These are phyloP conservation scores for Ceratocystis destructans DNA, from an alignment of 2,329 filamentous ascomycete genomes.

Conservation along the genomic window DNA sequence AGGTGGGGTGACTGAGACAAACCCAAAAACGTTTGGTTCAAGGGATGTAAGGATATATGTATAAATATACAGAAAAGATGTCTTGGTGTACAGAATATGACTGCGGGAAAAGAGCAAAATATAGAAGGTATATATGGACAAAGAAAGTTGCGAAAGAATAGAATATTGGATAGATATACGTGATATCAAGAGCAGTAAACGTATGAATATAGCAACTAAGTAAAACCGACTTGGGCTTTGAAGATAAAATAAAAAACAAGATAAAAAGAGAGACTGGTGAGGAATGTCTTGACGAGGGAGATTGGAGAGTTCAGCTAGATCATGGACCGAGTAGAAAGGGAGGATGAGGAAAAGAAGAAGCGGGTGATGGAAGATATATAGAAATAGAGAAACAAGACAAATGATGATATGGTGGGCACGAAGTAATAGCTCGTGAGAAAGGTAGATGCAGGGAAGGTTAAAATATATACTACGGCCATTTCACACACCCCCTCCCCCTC, in stretches of 20 bases:
- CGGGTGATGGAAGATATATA: constrained; percentile 3
- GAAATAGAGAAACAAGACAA: constrained; percentile 4
- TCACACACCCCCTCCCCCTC: neutral
- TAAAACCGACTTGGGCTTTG: neutral
- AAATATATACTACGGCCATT: neutral
- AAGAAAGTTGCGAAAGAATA: neutral
- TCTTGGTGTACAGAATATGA: neutral
- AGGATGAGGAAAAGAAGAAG: constrained; percentile 1
- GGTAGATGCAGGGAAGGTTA: constrained; percentile 2
- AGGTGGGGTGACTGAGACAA: neutral
- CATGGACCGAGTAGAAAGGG: neutral
- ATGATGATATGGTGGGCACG: neutral
- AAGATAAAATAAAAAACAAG: too few relatives aligned
- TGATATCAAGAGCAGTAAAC: neutral
- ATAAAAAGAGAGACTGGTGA: neutral
- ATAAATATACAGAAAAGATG: neutral
- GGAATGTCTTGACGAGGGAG: constrained; percentile 3
- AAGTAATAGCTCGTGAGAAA: neutral
- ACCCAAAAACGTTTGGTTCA: neutral
- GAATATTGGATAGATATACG: neutral
- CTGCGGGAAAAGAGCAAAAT: neutral
- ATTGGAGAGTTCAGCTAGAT: constrained; percentile 6
- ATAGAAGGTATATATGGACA: neutral
- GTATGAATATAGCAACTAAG: neutral
- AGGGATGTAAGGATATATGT: neutral